Percentiles rank a stretch among this genome's conserved stretches.
Conservation (phyloP, 768 basidiomycete species). For the Tephrocybe sp. region DNA sequence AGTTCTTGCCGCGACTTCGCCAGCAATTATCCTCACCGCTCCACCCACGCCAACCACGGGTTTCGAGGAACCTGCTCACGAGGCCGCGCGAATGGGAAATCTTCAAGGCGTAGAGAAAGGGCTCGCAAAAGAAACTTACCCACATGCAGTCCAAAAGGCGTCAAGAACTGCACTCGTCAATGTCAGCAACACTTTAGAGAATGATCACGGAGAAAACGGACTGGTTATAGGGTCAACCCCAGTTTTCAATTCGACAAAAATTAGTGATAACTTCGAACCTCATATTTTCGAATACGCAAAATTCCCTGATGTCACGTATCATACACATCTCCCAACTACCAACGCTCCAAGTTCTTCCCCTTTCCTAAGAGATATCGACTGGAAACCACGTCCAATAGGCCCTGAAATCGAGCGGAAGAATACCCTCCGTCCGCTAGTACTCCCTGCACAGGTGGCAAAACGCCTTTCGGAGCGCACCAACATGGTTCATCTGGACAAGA, state of each 20-base stretch:
- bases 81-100: neutral
- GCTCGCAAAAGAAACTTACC: neutral
- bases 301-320: slow-evolving; percentile 7
- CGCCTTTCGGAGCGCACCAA: neutral
- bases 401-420: neutral
- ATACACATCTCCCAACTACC: neutral
- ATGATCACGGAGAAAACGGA: neutral
- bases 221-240: neutral
- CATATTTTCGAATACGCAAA: neutral
- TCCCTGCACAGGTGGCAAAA: slow-evolving; percentile 4
- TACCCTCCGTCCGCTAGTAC: slow-evolving; percentile 6
- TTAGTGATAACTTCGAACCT: neutral
- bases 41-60: slow-evolving; percentile 2
- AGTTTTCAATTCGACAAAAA: neutral
- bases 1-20: slow-evolving; percentile 1
- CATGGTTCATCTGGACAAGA: neutral
- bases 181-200: neutral
- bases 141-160: neutral
- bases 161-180: slow-evolving; percentile 1
- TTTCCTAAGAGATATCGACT: neutral
- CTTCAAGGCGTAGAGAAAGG: neutral
- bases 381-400: neutral
- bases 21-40: slow-evolving; percentile 16
- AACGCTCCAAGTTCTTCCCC: neutral
- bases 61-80: neutral